Conservation (phyloP, 129 eudicot genomes). For the Tagetes patula region DNA sequence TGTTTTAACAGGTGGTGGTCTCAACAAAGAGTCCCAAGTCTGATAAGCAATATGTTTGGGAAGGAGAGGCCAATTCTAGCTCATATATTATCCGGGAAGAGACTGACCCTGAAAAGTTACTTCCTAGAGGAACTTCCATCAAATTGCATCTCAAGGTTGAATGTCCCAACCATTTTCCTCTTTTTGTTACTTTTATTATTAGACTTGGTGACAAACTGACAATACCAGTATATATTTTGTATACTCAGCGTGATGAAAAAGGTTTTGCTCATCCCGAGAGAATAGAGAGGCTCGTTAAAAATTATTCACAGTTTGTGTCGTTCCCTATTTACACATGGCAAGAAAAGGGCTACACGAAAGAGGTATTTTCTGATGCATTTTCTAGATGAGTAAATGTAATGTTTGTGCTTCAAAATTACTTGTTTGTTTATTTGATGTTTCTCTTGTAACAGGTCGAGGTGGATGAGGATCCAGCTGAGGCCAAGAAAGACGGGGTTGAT, state of each 20-base stretch:
- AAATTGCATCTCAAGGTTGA: conserved; percentile 79
- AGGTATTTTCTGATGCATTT: conserved; percentile 37
- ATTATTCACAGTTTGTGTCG: conserved; percentile 88
- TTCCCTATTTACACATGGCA: conserved; percentile 97
- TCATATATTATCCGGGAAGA: conserved; percentile 82
- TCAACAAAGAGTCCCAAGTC: conserved; percentile 90
- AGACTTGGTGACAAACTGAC: not conserved
- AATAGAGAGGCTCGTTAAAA: conserved; percentile 78
- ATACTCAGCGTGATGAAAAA: conserved; percentile 71
- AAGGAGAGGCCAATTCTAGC: conserved; percentile 94
- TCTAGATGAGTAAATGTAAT: not conserved
- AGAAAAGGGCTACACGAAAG: conserved; percentile 88
- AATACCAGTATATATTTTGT: conserved; percentile 19
- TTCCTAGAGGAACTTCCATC: conserved; percentile 89
- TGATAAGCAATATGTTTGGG: conserved; percentile 94
- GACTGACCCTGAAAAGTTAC: conserved; percentile 75
- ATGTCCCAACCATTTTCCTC: not conserved
- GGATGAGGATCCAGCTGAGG: conserved; percentile 86
- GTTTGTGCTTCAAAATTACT: not conserved
- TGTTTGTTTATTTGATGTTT: not conserved
- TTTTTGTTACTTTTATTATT: not conserved
- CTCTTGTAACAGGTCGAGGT: conserved; percentile 63
- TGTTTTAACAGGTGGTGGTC: conserved; percentile 68
- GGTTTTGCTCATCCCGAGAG: conserved; percentile 91
- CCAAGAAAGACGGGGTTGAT: conserved; percentile 62